phyloP scores from a whole-genome alignment of 2,329 filamentous ascomycete species.

The Drechslerella coelobrocha region DNA sequence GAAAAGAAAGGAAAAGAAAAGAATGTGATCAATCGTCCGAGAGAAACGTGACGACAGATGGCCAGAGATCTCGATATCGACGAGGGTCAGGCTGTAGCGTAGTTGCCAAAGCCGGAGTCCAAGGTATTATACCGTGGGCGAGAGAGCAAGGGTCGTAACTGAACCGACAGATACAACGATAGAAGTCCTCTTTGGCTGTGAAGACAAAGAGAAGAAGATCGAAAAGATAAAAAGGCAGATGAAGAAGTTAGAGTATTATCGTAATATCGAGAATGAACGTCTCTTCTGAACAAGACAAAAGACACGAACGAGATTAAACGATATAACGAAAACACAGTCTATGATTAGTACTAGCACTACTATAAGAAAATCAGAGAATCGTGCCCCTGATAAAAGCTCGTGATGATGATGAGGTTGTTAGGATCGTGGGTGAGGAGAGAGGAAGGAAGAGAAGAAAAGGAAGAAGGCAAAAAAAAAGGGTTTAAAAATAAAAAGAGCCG shows the following conservation, averaged over 20 bases:
- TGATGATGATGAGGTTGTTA: slow-evolving; percentile 31
- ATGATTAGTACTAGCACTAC: slow-evolving; percentile 38
- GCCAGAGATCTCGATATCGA: neutral
- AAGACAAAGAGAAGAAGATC: slow-evolving; percentile 8
- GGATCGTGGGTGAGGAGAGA: slow-evolving; percentile 36
- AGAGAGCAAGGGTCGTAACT: neutral
- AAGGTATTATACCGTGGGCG: too few species aligned
- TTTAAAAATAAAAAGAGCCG: slow-evolving; percentile 15
- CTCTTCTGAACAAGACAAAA: slow-evolving; percentile 51
- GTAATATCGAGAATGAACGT: slow-evolving; percentile 51
- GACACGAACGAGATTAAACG: slow-evolving; percentile 51
- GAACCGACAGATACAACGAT: slow-evolving; percentile 5
- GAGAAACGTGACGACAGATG: neutral
- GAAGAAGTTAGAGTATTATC: slow-evolving; percentile 27
- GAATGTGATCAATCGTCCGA: neutral
- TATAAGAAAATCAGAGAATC: slow-evolving; percentile 36
- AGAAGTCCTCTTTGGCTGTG: slow-evolving; percentile 1
- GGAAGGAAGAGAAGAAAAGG: slow-evolving; percentile 18
- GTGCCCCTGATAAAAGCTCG: slow-evolving; percentile 38
- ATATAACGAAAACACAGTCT: slow-evolving; percentile 50
- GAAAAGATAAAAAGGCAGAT: slow-evolving; percentile 9
- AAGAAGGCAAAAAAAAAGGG: slow-evolving; percentile 19
- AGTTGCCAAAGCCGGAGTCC: neutral
- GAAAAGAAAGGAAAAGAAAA: slow-evolving; percentile 19
- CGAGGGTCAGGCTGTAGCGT: neutral